Evolutionary conservation across 768 basidiomycete species (phyloP).

Genomic region (Albatrellus ellisii): DNA sequence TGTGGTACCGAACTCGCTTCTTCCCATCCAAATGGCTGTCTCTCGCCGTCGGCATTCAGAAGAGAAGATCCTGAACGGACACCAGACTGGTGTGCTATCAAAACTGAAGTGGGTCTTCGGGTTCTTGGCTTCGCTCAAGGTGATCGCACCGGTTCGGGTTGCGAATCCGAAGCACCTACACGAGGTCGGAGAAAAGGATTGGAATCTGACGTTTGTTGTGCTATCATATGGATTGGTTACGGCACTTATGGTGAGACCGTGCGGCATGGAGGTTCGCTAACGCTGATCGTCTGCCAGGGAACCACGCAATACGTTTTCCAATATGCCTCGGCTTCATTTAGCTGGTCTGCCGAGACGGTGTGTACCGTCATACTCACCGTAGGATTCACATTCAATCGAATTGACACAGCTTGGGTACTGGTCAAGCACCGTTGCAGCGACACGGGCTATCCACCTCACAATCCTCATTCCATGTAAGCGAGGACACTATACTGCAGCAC

Average conservation of each 20-base stretch:
- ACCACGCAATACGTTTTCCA: slow-evolving; percentile 1
- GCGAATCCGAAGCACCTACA: not conserved
- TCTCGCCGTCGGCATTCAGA: not conserved
- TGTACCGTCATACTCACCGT: not conserved
- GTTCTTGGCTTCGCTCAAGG: slow-evolving; percentile 1
- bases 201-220: not conserved
- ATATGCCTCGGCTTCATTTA: not conserved
- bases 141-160: not conserved
- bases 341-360: slow-evolving; percentile 3
- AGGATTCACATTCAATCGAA: not conserved
- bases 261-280: not conserved
- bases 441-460: not conserved
- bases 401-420: slow-evolving; percentile 2
- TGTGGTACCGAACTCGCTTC: slow-evolving; percentile 2
- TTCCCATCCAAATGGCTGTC: slow-evolving; percentile 3
- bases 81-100: not conserved
- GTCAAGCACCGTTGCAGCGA: not conserved
- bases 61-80: not conserved
- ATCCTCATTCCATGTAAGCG: not conserved
- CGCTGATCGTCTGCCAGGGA: not conserved
- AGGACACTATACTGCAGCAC: not conserved
- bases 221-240: not conserved
- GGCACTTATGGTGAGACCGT: not conserved
- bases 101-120: not conserved
- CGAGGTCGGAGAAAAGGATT: not conserved